phyloP scores from a whole-genome alignment of 192 early-diverging fungal genomes.

The Umbelopsis sp. region DNA sequence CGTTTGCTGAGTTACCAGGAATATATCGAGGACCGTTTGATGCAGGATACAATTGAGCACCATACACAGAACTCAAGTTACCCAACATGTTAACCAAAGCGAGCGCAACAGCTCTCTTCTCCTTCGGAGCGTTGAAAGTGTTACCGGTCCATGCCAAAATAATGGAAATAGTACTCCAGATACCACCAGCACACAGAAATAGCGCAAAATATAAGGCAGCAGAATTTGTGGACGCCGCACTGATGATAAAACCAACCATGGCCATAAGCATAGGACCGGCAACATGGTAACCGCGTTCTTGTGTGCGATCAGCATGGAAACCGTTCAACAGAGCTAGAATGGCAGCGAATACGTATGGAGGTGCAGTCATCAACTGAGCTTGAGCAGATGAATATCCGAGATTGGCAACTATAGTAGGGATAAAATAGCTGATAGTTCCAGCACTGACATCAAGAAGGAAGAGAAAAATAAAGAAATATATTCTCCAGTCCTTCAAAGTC shows the following conservation, averaged over 20 bases:
- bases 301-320: constrained; percentile 15
- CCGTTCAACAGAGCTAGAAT: constrained; percentile 13
- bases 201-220: constrained; percentile 17
- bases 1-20: constrained; percentile 13
- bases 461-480: constrained; percentile 4
- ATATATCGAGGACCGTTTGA: constrained; percentile 21
- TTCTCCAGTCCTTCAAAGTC: constrained; percentile 3
- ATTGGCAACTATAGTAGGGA: constrained; percentile 44
- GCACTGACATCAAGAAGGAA: constrained; percentile 4
- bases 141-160: constrained; percentile 23
- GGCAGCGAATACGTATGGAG: constrained; percentile 33
- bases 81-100: constrained; percentile 16
- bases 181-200: constrained; percentile 21
- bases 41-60: constrained; percentile 22
- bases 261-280: constrained; percentile 7
- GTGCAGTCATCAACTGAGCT: constrained; percentile 46
- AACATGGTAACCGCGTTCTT: constrained; percentile 22
- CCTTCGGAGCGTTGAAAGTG: constrained; percentile 16
- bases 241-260: constrained; percentile 22
- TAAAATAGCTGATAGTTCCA: constrained; percentile 26
- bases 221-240: background rate
- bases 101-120: constrained; percentile 23
- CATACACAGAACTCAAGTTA: constrained; percentile 23
- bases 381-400: constrained; percentile 42
- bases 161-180: constrained; percentile 21